A percentile compares a stretch with the other conserved stretches of the same genome.
Evolutionary conservation across 2,329 filamentous ascomycete species (phyloP).

Genomic region (Aspergillus glaucus): DNA sequence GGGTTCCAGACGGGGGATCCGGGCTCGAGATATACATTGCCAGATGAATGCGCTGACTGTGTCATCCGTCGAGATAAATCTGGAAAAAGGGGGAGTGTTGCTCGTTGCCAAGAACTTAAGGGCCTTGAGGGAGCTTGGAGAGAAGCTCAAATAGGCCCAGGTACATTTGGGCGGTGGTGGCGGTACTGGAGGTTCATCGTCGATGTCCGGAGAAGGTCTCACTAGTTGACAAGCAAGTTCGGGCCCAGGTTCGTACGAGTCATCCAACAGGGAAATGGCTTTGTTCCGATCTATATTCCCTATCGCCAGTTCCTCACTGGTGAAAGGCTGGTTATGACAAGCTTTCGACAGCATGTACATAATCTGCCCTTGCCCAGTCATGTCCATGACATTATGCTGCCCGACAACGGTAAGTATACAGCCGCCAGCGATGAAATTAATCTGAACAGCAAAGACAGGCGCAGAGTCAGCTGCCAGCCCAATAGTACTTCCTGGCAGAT

Average conservation of each 20-base stretch:
- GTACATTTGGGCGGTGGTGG: conserved; percentile 1
- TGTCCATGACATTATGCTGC: conserved; percentile 49
- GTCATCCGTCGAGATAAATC: conserved; percentile 50
- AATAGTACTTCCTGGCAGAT: conserved; percentile 26
- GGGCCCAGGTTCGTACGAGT: conserved; percentile 26
- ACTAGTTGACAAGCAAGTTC: conserved; percentile 35
- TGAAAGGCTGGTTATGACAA: conserved; percentile 40
- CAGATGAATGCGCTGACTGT: conserved; percentile 47
- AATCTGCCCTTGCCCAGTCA: conserved; percentile 43
- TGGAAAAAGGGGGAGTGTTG: conserved; percentile 8
- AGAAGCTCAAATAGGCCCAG: conserved; percentile 11
- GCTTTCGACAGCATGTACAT: conserved; percentile 45
- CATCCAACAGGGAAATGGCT: conserved; percentile 36
- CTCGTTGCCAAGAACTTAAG: conserved; percentile 8
- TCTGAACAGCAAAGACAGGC: conserved; percentile 45
- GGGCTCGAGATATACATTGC: conserved; percentile 39
- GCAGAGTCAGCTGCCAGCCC: conserved; percentile 12
- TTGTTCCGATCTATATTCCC: conserved; percentile 39
- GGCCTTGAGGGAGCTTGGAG: conserved; percentile 2
- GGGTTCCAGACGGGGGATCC: conserved; percentile 30
- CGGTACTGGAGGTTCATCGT: neutral
- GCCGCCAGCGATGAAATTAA: conserved; percentile 45
- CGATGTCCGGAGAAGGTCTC: conserved; percentile 9
- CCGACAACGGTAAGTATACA: conserved; percentile 45
- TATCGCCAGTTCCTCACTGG: conserved; percentile 35